Base-by-base conservation (phyloP, 1,284 basidiomycete genomes). In the Fomitiporia mediterranea region DNA sequence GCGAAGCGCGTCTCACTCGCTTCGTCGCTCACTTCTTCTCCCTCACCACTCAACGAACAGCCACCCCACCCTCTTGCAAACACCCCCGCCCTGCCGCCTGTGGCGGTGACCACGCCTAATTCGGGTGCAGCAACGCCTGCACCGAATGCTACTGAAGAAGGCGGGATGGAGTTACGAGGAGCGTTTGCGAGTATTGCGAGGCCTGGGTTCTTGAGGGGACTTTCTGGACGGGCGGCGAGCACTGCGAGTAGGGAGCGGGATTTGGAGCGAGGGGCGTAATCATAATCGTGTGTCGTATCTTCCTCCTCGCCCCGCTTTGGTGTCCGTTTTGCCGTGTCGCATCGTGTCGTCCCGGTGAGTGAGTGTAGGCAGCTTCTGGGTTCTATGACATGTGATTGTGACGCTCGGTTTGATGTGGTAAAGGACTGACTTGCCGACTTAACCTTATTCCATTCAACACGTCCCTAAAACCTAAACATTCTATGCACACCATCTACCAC, bases 1-100 rank as follows among this genome's bases (percentile, higher is more conserved):
- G 52, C 38, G 19, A 58, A 58, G 32, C 52, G 57, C 23, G 38
- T 46, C 19, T 58, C 57, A 5, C 40, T 58, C 28, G 28, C 57
- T 6, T 58, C 57, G 5, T 58, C 57, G 25, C 30, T 53, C 27
- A 51, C 47, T 25, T 21, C 38, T 19, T 8, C 27, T 46, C 17
- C 44, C 3, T 15, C 23, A 28, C 44, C 23, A 46, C 13, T 15
- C 7, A 15, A 30, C 21, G 44, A 13, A 27, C 39, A 40, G 6
- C 11, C 21, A 13, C 30, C 40, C 9, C 55, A 50, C 28, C 46
- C 46, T 25, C 39, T 56, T 5, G 55, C 55, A n/a, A 23, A 32
- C 35, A 11, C 43, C 34, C 19, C 42, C 23, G 28, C 38, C 11
- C 37, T 19, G 11, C 37, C 15, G 11, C 21, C 49, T 2, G n/a